A percentile compares a stretch with the other conserved stretches of the same genome.
These are phyloP conservation scores for Aspergillus saccharolyticus DNA, from an alignment of 495 filamentous ascomycete species.

Conservation along the genomic window DNA sequence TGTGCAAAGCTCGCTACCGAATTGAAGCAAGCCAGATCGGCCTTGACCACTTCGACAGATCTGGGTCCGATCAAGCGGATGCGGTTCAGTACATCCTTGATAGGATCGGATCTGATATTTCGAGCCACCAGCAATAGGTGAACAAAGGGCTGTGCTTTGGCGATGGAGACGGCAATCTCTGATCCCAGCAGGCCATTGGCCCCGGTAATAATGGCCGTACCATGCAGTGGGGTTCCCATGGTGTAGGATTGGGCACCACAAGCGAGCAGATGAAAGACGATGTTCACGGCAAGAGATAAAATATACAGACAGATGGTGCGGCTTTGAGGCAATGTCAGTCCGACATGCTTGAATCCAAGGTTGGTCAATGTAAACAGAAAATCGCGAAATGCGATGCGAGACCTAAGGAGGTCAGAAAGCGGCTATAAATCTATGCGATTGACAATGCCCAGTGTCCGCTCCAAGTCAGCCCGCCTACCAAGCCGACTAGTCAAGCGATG, in stretches of 20 bases:
- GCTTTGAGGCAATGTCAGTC: neutral
- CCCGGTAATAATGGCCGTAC: constrained; percentile 42
- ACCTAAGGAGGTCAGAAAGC: neutral
- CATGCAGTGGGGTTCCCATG: constrained; percentile 37
- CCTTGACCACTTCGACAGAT: constrained; percentile 33
- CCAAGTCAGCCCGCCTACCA: neutral
- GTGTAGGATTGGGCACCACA: neutral
- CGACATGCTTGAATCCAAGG: neutral
- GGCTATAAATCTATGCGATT: neutral
- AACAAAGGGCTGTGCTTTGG: constrained; percentile 35
- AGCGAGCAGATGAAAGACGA: neutral
- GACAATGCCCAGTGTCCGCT: neutral
- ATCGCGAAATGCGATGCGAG: neutral
- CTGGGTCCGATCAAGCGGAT: constrained; percentile 37
- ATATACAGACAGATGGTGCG: neutral
- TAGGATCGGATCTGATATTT: constrained; percentile 29
- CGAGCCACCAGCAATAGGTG: constrained; percentile 36
- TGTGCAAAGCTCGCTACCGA: constrained; percentile 32
- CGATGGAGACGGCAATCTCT: constrained; percentile 36
- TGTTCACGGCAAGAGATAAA: neutral
- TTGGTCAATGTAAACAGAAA: neutral
- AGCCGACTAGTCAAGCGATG: neutral
- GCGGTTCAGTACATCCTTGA: constrained; percentile 23
- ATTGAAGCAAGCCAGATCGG: constrained; percentile 33
- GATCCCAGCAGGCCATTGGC: constrained; percentile 37